Conservation (phyloP, 768 basidiomycete genomes). For the Pleurotus djamor region DNA sequence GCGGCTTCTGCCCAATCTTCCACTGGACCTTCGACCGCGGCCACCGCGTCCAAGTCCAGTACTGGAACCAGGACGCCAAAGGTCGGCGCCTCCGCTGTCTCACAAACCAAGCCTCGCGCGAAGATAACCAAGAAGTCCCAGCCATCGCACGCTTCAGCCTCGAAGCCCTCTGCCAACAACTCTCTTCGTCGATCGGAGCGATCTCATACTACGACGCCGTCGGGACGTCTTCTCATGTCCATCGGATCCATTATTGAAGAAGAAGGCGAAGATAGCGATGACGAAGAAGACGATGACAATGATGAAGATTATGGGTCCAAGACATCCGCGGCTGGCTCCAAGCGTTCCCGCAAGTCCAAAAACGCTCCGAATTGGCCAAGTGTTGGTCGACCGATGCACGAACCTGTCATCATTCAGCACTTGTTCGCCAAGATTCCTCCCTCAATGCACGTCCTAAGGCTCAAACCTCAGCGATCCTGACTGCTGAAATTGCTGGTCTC, state of each 20-base stretch:
- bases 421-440: slow-evolving; percentile 8
- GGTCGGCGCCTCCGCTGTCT: too few relatives aligned
- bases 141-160: too few relatives aligned
- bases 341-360: not conserved
- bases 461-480: not conserved
- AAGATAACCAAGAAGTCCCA: too few relatives aligned
- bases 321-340: not conserved
- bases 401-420: slow-evolving; percentile 7
- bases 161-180: too few relatives aligned
- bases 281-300: too few relatives aligned
- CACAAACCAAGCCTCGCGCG: too few relatives aligned
- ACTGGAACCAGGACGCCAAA: too few relatives aligned
- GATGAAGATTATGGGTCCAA: not conserved
- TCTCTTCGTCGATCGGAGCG: too few relatives aligned
- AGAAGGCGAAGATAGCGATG: too few relatives aligned
- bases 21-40: not conserved
- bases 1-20: not conserved
- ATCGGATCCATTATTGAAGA: too few relatives aligned
- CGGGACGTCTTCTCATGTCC: too few relatives aligned
- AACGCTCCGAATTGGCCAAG: slow-evolving; percentile 11
- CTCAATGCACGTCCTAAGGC: slow-evolving; percentile 9
- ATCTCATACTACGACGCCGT: too few relatives aligned
- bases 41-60: not conserved
- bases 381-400: not conserved
- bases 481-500: slow-evolving; percentile 9